Evolutionary conservation across 2,329 filamentous ascomycete species (phyloP).

Genomic region (Neofusicoccum parvum): DNA sequence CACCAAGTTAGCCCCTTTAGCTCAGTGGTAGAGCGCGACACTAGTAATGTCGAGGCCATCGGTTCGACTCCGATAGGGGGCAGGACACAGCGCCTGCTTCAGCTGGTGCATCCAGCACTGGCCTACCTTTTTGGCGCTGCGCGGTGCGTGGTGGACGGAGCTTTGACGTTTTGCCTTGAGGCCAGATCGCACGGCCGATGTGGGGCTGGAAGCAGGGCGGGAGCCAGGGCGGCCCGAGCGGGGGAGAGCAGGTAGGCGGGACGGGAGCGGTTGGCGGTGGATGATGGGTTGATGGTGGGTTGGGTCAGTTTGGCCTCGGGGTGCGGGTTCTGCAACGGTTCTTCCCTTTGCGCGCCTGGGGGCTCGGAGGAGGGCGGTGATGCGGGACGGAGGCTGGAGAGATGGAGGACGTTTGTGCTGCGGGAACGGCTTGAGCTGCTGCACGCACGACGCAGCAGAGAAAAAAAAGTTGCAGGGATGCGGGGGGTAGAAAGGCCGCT

Average conservation of each 20-base stretch:
- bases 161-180: too few species aligned
- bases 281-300: too few species aligned
- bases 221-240: too few species aligned
- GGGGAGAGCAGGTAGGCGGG: too few species aligned
- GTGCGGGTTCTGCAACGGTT: too few species aligned
- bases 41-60: slow-evolving; percentile 23
- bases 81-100: not conserved
- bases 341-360: not conserved
- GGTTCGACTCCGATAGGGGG: slow-evolving; percentile 23
- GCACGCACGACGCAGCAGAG: not conserved
- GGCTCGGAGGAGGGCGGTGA: not conserved
- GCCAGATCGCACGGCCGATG: too few species aligned
- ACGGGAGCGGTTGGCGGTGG: too few species aligned
- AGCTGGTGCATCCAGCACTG: not conserved
- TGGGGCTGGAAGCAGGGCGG: too few species aligned
- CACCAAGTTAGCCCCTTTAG: slow-evolving; percentile 15
- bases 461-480: slow-evolving; percentile 2
- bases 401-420: not conserved
- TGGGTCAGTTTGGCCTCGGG: too few species aligned
- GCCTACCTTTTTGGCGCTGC: not conserved
- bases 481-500: not conserved
- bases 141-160: too few species aligned
- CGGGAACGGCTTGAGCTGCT: not conserved
- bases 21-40: slow-evolving; percentile 23
- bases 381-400: not conserved